Base-by-base conservation (phyloP, 306 rosid genomes). In the Styphnolobium japonicum region DNA sequence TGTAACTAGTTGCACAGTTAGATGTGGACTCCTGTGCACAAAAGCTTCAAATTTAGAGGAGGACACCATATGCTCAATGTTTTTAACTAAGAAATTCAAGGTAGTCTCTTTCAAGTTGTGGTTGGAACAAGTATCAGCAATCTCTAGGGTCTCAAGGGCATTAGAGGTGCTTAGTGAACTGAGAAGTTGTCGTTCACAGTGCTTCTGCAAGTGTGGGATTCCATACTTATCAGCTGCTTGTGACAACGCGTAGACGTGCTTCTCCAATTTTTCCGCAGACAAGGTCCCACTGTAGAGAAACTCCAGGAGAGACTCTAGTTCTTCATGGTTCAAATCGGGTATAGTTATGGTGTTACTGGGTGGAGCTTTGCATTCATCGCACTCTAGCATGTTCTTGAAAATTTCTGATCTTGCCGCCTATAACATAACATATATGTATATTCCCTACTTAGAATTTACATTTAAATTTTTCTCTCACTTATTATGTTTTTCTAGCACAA, bases 391-490 rank as follows among this genome's bases (percentile, higher is more conserved):
- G 85, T 91, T 90, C 85, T 78, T 88, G 21, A 95, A 95, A 6
- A 95, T 83, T 57, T 91, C 94, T 73, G 97, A 95, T 81, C 97
- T 87, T 45, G 82, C 46, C 7, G 97, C 98, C 98, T 91, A 1
- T 12, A 16, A 33, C 40, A 43, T 37, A 42, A 18, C 62, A 60
- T 23, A 76, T 49, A 29, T 29, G 1, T 8, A 37, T 57, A 15
- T 49, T n/a, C 19, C 40, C 58, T 10, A 31, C 0, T 27, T 58
- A 25, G 31, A 25, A 48, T 49, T 48, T 53, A 5, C 18, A 43
- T 36, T 36, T 12, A 46, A 46, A 46, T 1, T 18, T 51, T 18
- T 0, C 12, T 52, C n/a, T n/a, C n/a, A 21, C 58, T 18, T 16
- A 18, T 29, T 29, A 61, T 15, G 23, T 5, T 9, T 37, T 52